Conservation (phyloP, 169 alveolate genomes). For the Cryptosporidium meleagridis region DNA sequence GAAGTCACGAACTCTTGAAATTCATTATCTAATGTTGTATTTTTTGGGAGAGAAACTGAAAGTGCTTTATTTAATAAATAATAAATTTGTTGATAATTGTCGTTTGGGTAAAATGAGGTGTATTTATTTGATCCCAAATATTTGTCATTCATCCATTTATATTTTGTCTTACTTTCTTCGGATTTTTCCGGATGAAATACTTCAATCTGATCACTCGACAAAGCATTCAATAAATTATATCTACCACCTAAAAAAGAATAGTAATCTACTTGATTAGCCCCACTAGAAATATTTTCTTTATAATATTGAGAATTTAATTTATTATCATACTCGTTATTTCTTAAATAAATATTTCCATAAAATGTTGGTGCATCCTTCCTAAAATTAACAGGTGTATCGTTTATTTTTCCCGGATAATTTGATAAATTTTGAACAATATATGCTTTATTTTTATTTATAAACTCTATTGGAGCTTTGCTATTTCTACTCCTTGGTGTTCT, state of each 20-base stretch:
- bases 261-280: not conserved
- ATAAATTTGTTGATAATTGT: not conserved
- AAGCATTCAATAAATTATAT: not conserved
- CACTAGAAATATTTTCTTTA: not conserved
- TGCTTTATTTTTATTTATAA: not conserved
- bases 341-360: constrained; percentile 29
- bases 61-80: not conserved
- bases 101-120: not conserved
- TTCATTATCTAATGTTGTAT: not conserved
- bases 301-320: not conserved
- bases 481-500: not conserved
- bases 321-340: not conserved
- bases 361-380: constrained; percentile 31
- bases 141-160: constrained; percentile 22
- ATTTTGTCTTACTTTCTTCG: not conserved
- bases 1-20: not conserved
- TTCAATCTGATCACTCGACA: not conserved
- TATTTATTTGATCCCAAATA: not conserved
- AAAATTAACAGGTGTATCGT: not conserved
- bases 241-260: constrained; percentile 7
- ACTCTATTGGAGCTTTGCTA: not conserved
- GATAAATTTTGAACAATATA: not conserved
- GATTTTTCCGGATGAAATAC: not conserved
- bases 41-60: not conserved
- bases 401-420: not conserved